These are phyloP conservation scores for Trichophyton schoenleinii DNA, from an alignment of 2,329 filamentous ascomycete genomes.

Conservation along the genomic window DNA sequence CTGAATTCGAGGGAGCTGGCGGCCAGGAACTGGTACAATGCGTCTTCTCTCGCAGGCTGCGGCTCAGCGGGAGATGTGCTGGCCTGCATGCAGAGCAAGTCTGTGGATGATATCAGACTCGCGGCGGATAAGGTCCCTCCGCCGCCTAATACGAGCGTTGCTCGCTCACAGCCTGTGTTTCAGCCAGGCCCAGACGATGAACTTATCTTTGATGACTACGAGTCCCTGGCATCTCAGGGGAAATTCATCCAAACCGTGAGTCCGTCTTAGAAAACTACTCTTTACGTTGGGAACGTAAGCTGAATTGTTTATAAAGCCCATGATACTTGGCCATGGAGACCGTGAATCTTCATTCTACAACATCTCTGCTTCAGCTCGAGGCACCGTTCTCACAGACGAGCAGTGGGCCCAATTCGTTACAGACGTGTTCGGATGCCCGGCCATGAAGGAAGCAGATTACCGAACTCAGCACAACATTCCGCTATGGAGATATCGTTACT, in stretches of 20 bases:
- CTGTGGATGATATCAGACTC: conserved; percentile 27
- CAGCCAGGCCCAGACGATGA: conserved; percentile 33
- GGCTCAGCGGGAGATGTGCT: conserved; percentile 20
- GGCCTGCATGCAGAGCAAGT: conserved; percentile 27
- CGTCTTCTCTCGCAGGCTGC: conserved; percentile 32
- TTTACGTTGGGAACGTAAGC: not conserved
- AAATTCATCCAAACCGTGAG: conserved; percentile 28
- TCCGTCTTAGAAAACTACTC: not conserved
- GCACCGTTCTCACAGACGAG: conserved; percentile 28
- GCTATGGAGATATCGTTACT: conserved; percentile 37
- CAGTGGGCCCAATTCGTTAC: conserved; percentile 32
- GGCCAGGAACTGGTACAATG: conserved; percentile 33
- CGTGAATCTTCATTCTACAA: conserved; percentile 40
- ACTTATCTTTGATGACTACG: conserved; percentile 34
- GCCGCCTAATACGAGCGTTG: conserved; percentile 23
- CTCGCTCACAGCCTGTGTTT: conserved; percentile 23
- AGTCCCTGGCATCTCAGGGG: conserved; percentile 22
- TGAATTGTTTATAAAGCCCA: conserved; percentile 17
- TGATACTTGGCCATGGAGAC: conserved; percentile 27
- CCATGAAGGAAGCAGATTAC: conserved; percentile 27
- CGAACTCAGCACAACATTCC: conserved; percentile 26
- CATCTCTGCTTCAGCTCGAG: conserved; percentile 31
- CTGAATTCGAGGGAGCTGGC: conserved; percentile 26
- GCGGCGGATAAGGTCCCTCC: conserved; percentile 25
- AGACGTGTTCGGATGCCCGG: conserved; percentile 38